Conservation (phyloP, 352 stramenopile genomes). For the Hyaloperonospora brassicae region DNA sequence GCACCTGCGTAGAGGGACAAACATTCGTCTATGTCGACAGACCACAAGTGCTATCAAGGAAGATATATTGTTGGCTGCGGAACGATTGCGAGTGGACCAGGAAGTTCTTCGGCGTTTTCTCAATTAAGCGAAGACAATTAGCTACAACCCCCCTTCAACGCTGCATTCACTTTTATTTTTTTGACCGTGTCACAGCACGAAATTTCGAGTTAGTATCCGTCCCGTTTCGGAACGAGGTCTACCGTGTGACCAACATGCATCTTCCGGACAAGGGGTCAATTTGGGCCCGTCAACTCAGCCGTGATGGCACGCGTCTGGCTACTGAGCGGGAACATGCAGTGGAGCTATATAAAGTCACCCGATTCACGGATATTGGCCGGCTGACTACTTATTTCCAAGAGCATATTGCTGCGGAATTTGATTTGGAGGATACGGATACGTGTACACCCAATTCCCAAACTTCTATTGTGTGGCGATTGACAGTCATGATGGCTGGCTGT, state of each 20-base stretch:
- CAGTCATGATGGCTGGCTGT: neutral
- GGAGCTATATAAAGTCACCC: neutral
- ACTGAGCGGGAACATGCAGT: neutral
- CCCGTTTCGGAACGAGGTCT: no score
- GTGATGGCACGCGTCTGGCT: no score
- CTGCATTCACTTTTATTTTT: constrained; percentile 6
- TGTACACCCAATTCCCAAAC: neutral
- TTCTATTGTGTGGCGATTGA: constrained; percentile 1
- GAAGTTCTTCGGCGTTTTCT: neutral
- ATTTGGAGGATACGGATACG: neutral
- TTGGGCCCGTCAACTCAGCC: neutral
- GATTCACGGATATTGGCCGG: neutral
- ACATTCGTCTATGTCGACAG: no score
- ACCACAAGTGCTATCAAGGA: neutral
- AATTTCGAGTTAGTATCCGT: neutral
- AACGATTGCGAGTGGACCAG: neutral
- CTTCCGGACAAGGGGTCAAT: neutral
- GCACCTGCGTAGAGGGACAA: no score
- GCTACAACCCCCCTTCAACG: constrained; percentile 1
- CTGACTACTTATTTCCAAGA: neutral
- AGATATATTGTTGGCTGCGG: neutral
- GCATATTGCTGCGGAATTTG: neutral
- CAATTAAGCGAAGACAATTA: neutral
- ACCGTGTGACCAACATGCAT: no score
- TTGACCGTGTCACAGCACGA: constrained; percentile 1